Evolutionary conservation across 805 yeast genomes (phyloP).

Genomic region (Hanseniaspora vineae): DNA sequence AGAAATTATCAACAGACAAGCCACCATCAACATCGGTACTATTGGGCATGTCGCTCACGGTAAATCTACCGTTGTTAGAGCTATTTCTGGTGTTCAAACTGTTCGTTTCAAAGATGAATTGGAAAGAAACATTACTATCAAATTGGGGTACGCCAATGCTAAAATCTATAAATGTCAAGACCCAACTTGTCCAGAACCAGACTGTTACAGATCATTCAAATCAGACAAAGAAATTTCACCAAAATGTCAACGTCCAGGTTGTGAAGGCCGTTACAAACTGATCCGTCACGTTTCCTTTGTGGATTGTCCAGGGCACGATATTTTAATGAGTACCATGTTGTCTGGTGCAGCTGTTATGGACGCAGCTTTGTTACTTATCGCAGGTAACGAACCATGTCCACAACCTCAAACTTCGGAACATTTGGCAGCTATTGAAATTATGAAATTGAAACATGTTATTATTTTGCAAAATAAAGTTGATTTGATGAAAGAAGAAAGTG

Average conservation of each 20-base stretch:
- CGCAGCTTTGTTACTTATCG: slow-evolving; percentile 90
- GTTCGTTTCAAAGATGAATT: slow-evolving; percentile 98
- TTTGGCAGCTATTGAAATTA: slow-evolving; percentile 97
- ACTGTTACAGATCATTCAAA: slow-evolving; percentile 86
- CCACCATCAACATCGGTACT: slow-evolving; percentile 96
- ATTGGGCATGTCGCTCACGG: slow-evolving; percentile 96
- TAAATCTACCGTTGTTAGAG: slow-evolving; percentile 85
- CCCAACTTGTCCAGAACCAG: slow-evolving; percentile 81
- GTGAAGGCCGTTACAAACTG: slow-evolving; percentile 77
- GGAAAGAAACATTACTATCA: slow-evolving; percentile 97
- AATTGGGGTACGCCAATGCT: slow-evolving; percentile 97
- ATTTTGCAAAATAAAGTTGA: slow-evolving; percentile 97
- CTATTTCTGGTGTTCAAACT: slow-evolving; percentile 97
- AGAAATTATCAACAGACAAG: slow-evolving; percentile 96
- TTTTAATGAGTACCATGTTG: slow-evolving; percentile 99
- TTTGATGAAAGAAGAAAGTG: slow-evolving; percentile 94
- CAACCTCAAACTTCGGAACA: slow-evolving; percentile 99
- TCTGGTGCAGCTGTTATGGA: slow-evolving; percentile 99
- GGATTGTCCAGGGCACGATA: slow-evolving; percentile 99
- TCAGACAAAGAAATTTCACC: slow-evolving; percentile 93
- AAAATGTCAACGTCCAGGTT: slow-evolving; percentile 77
- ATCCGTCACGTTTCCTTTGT: slow-evolving; percentile 97
- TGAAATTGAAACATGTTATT: slow-evolving; percentile 94
- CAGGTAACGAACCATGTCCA: slow-evolving; percentile 98
- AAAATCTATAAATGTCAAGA: slow-evolving; percentile 90